Conservation (phyloP, 2,329 filamentous ascomycete genomes). For the Arthrinium puccinioides region DNA sequence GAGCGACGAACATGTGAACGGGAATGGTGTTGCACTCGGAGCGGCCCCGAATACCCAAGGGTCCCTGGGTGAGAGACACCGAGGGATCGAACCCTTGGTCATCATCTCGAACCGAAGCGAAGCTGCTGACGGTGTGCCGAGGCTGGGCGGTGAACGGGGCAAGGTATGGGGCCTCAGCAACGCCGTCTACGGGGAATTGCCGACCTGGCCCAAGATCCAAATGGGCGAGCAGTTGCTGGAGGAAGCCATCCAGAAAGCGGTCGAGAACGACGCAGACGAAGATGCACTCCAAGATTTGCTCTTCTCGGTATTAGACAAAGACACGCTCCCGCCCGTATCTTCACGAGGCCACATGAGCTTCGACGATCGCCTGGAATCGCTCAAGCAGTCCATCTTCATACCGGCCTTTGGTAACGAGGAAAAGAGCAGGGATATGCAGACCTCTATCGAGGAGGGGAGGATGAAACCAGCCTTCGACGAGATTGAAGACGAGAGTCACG, state of each 20-base stretch:
- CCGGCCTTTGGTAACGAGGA: constrained; percentile 46
- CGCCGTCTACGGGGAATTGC: constrained; percentile 44
- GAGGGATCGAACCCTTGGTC: constrained; percentile 40
- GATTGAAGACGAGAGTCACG: constrained; percentile 28
- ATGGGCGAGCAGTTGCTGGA: constrained; percentile 40
- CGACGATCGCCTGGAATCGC: constrained; percentile 43
- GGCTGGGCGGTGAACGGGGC: constrained; percentile 44
- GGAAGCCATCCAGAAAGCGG: constrained; percentile 32
- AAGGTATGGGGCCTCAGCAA: constrained; percentile 57
- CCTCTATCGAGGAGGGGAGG: constrained; percentile 28
- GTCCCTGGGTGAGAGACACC: not conserved
- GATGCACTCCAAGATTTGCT: constrained; percentile 42
- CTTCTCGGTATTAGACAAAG: constrained; percentile 47
- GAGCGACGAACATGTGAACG: constrained; percentile 7
- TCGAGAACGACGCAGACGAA: constrained; percentile 29
- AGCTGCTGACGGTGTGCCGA: constrained; percentile 45
- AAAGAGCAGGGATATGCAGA: constrained; percentile 37
- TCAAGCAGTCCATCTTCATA: constrained; percentile 56
- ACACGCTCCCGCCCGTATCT: constrained; percentile 41
- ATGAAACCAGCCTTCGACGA: constrained; percentile 28
- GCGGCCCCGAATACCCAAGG: not conserved
- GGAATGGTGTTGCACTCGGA: constrained; percentile 9
- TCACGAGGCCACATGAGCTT: constrained; percentile 34
- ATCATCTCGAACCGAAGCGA: constrained; percentile 57
- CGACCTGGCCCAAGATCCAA: constrained; percentile 55